Evolutionary conservation across 2,329 filamentous ascomycete genomes (phyloP).

Genomic region (Incumbomyces lentus): DNA sequence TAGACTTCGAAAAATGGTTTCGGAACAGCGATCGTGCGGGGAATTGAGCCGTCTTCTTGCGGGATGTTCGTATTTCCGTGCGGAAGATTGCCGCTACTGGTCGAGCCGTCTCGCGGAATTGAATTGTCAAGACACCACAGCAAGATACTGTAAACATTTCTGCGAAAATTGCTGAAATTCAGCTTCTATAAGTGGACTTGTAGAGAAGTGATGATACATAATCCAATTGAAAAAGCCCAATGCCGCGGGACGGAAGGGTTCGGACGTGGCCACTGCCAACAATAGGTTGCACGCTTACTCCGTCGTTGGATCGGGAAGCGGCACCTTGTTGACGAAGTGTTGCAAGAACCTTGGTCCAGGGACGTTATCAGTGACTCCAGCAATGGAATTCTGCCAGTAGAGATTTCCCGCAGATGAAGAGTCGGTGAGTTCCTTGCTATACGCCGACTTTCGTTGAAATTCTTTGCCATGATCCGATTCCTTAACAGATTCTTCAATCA

Average conservation of each 20-base stretch:
- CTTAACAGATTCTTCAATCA: conserved; percentile 10
- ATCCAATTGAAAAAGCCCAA: too few relatives aligned
- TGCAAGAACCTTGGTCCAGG: conserved; percentile 9
- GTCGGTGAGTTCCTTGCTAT: conserved; percentile 8
- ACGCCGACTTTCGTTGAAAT: conserved; percentile 9
- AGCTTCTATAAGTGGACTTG: too few relatives aligned
- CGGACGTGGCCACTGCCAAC: too few relatives aligned
- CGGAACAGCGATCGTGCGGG: not conserved
- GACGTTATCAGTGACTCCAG: conserved; percentile 12
- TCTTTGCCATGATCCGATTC: conserved; percentile 11
- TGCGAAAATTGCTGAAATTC: too few relatives aligned
- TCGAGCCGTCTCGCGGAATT: not conserved
- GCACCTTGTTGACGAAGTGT: not conserved
- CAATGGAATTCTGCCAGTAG: conserved; percentile 15
- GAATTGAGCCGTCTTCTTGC: too few relatives aligned
- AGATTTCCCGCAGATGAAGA: conserved; percentile 8
- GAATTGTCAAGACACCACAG: not conserved
- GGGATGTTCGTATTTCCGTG: too few relatives aligned
- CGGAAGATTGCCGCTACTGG: not conserved
- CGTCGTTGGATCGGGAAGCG: not conserved
- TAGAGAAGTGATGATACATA: too few relatives aligned
- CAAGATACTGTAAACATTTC: too few relatives aligned
- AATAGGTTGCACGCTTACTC: not conserved
- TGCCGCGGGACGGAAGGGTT: too few relatives aligned
- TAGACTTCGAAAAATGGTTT: too few relatives aligned